Base-by-base conservation (phyloP, 148 eudicot genomes). In the Silene uniflora region DNA sequence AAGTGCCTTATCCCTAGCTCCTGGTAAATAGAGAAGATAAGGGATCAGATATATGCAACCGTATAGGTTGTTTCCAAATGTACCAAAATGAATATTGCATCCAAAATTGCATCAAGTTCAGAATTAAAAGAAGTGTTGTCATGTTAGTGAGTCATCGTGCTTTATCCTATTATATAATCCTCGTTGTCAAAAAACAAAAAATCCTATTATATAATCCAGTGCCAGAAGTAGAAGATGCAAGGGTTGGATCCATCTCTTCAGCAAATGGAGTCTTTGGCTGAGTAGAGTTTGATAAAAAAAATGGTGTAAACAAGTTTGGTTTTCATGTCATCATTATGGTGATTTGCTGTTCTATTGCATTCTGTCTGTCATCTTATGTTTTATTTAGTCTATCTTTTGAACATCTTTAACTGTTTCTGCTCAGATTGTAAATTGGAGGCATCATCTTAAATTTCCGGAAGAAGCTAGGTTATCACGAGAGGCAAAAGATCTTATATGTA, bases 391-490 rank as follows among this genome's bases (percentile, higher is more conserved):
- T 67, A 35, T 18, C 16, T 23, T 39, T 52, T 55, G 65, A 5
- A 19, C 19, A 7, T 52, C n/a, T 74, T 39, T 39, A 21, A n/a
- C 1, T 23, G 23, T 75, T 80, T 77, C 12, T 58, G 6, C 68
- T 74, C 87, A 94, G 98, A 95, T 95, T 80, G 98, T 95, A 66
- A 95, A 92, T 77, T 95, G 98, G 98, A 89, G 97, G 84, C 92
- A 91, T 79, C 92, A 95, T 81, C 81, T 95, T 44, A 95, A 92
- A 86, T 95, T 95, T 78, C 98, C 98, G 3, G 97, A 92, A 75
- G 98, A 95, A 83, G 98, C 97, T 75, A 95, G 91, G 81, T 77
- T 95, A 21, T 95, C 98, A 54, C 85, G 84, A 13, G 98, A 95
- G 84, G 98, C 98, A 74, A 92, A 92, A 77, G 97, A 92, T 84